Conservation (phyloP, 192 early-diverging fungal genomes). For the Coemansia sp. region DNA sequence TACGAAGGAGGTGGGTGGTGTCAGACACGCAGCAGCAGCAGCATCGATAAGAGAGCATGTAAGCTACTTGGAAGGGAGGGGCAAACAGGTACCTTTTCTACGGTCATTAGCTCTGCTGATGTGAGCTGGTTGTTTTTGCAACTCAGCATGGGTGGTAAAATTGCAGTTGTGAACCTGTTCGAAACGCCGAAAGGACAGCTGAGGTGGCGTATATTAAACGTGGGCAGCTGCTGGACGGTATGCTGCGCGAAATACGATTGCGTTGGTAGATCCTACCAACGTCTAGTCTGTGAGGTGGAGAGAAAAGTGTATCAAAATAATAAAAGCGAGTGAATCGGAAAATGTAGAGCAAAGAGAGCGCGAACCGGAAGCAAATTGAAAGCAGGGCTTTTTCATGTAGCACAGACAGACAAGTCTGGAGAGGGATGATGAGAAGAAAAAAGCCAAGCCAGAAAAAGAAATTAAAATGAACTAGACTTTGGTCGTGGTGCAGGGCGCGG, state of each 20-base stretch:
- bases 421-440: neutral
- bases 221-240: neutral
- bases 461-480: constrained; percentile 9
- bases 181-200: neutral
- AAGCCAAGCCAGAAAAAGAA: constrained; percentile 1
- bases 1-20: too few species aligned
- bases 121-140: constrained; percentile 51
- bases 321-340: neutral
- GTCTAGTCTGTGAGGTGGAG: neutral
- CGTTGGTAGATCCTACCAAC: neutral
- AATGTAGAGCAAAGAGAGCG: neutral
- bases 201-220: neutral
- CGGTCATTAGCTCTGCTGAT: constrained; percentile 58
- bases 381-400: neutral
- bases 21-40: too few species aligned
- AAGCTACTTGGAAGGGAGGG: too few species aligned
- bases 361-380: constrained; percentile 10
- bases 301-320: neutral
- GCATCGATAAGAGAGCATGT: too few species aligned
- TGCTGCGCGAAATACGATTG: neutral
- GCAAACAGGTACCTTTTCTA: constrained; percentile 52
- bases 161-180: neutral
- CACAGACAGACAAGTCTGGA: constrained; percentile 1
- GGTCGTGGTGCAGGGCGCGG: constrained; percentile 1
- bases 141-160: constrained; percentile 35